Evolutionary conservation across 345 rosid species (phyloP).

Genomic region (Clarkia xantiana): DNA sequence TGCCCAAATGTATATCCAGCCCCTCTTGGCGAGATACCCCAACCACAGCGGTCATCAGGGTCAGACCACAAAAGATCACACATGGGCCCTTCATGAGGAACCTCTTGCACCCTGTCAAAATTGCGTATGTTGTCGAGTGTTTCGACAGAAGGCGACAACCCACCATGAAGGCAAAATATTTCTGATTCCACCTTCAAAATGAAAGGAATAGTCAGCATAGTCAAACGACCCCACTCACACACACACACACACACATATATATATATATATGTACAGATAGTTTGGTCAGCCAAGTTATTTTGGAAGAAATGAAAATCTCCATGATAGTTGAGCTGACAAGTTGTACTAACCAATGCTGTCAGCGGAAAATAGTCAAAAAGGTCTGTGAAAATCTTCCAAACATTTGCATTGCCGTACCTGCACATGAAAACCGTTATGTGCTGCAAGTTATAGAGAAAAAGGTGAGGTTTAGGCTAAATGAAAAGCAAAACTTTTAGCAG

Average conservation of each 20-base stretch:
- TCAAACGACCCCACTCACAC: too few relatives aligned
- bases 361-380: conserved; percentile 90
- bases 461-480: too few relatives aligned
- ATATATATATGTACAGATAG: too few relatives aligned
- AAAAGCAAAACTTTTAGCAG: too few relatives aligned
- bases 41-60: conserved; percentile 97
- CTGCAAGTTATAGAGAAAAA: too few relatives aligned
- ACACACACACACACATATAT: too few relatives aligned
- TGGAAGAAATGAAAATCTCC: neutral
- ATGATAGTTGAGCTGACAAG: neutral
- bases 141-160: conserved; percentile 88
- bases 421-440: conserved; percentile 2
- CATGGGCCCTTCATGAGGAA: conserved; percentile 99
- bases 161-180: conserved; percentile 96
- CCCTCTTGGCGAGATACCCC: conserved; percentile 99
- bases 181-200: conserved; percentile 76
- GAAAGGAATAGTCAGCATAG: neutral
- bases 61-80: conserved; percentile 98
- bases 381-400: conserved; percentile 92
- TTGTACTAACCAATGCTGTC: conserved; percentile 82
- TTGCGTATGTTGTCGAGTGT: conserved; percentile 89
- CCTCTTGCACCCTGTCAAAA: conserved; percentile 95
- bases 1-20: conserved; percentile 98
- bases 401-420: conserved; percentile 95
- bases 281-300: too few relatives aligned